A percentile compares a stretch with the other conserved stretches of the same genome.
Conservation (phyloP, 2,329 filamentous ascomycete species). For the Stemphylium vesicarium region DNA sequence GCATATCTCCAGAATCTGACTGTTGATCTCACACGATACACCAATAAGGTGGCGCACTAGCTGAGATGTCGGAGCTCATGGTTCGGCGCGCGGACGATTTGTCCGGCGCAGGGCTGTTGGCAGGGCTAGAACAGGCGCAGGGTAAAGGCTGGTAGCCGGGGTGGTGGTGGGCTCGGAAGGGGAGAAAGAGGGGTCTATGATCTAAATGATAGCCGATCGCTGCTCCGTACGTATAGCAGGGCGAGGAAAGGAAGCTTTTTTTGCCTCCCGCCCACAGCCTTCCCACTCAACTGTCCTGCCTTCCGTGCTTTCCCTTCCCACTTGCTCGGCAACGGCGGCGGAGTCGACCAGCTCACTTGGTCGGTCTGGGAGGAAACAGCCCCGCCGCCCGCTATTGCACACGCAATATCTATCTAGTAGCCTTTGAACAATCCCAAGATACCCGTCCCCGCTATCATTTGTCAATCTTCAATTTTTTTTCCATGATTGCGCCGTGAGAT, state of each 20-base stretch:
- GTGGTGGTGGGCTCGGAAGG: neutral
- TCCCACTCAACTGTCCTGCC: neutral
- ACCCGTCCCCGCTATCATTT: neutral
- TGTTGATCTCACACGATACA: neutral
- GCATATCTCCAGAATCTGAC: neutral
- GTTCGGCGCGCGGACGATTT: neutral
- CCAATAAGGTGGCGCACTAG: neutral
- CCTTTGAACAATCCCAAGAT: neutral
- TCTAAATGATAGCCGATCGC: constrained; percentile 1
- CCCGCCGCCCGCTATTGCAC: neutral
- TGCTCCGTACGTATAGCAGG: neutral
- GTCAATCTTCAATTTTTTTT: neutral
- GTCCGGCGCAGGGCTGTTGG: neutral
- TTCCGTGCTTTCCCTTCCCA: neutral
- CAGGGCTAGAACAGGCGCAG: neutral
- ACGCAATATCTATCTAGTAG: neutral
- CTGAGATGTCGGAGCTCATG: no score
- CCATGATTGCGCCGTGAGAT: neutral
- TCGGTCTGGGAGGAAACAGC: neutral
- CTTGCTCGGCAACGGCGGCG: neutral
- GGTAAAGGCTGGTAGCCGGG: neutral
- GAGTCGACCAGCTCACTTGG: neutral
- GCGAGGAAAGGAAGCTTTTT: neutral
- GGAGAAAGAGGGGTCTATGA: neutral
- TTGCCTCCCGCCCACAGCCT: neutral